Percentiles rank a stretch among this genome's conserved stretches.
These are phyloP conservation scores for Magnaporthales sp. DNA, from an alignment of 2,329 filamentous ascomycete species.

Conservation along the genomic window DNA sequence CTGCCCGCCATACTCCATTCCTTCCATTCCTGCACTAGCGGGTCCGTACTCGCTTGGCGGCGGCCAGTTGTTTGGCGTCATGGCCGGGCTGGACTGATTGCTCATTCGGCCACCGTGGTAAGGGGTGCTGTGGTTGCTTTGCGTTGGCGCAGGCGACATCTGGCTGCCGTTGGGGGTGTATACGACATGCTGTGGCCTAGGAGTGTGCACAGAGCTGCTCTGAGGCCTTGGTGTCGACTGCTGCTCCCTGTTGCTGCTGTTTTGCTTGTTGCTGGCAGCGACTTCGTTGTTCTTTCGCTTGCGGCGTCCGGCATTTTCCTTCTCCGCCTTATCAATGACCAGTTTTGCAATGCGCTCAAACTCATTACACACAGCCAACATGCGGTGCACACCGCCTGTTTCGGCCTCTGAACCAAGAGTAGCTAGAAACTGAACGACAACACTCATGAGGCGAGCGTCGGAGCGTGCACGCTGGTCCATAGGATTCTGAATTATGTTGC, in stretches of 20 bases:
- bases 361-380: slow-evolving; percentile 90
- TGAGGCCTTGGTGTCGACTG: slow-evolving; percentile 19
- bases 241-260: neutral
- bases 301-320: slow-evolving; percentile 67
- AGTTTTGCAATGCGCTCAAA: slow-evolving; percentile 90
- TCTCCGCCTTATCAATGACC: slow-evolving; percentile 85
- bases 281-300: slow-evolving; percentile 71
- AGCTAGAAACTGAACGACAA: slow-evolving; percentile 86
- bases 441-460: slow-evolving; percentile 83
- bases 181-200: slow-evolving; percentile 18
- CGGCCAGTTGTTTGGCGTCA: slow-evolving; percentile 34
- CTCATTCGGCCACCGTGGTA: slow-evolving; percentile 20
- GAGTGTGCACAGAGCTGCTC: slow-evolving; percentile 17
- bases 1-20: slow-evolving; percentile 18
- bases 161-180: slow-evolving; percentile 13
- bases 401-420: slow-evolving; percentile 84
- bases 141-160: slow-evolving; percentile 19
- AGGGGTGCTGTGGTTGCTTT: slow-evolving; percentile 29
- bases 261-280: neutral
- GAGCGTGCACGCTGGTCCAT: slow-evolving; percentile 80
- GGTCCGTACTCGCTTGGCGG: slow-evolving; percentile 2
- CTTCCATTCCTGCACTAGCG: neutral
- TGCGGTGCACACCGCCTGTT: slow-evolving; percentile 83
- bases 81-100: slow-evolving; percentile 34
- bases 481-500: slow-evolving; percentile 93